Base-by-base conservation (phyloP, 129 eudicot species). In the Pseudognaphalium luteoalbum region DNA sequence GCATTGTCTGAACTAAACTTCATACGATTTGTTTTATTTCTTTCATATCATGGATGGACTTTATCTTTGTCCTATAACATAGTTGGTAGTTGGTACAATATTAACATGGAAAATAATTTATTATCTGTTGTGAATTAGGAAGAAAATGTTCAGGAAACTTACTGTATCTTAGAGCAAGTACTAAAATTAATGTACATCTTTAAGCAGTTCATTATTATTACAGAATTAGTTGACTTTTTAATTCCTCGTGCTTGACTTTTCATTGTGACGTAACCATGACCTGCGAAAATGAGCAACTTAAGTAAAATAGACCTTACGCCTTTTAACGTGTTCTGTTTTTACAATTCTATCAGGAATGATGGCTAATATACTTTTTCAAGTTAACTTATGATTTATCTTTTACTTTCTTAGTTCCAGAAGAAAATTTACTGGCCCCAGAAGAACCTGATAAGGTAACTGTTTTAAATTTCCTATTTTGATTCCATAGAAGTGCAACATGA, bases 351-450 rank as follows among this genome's bases (percentile, higher is more conserved):
- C 12, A 6, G 28, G 29, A 57, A 20, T 57, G 29, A 35, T 66
- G 52, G 0, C 15, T 66, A 75, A 47, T 47, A 1, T 12, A 22
- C 51, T 59, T 52, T 68, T 42, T 59, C 57, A 32, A 76, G 35
- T 21, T 34, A 7, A 42, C 22, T 54, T 65, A 57, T 11, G 54
- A 37, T 28, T 17, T 63, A 60, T 58, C 71, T 70, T 77, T 71
- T 25, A 8, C 83, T 77, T 79, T 80, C n/a, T 76, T 84, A 93
- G 98, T 93, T 71, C 50, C 98, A 0, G 97, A 93, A 82, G 98
- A 93, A 79, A 93, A 87, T 69, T 81, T 93, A 82, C 47, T 91
- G 66, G 90, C 87, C 16, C 97, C 96, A 3, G 91, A 88, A 25
- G 80, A 87, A 80, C 91, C 87, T 41, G 98, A 93, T 68, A 81